Base-by-base conservation (phyloP, 768 basidiomycete species). In the Suillus clintonianus region DNA sequence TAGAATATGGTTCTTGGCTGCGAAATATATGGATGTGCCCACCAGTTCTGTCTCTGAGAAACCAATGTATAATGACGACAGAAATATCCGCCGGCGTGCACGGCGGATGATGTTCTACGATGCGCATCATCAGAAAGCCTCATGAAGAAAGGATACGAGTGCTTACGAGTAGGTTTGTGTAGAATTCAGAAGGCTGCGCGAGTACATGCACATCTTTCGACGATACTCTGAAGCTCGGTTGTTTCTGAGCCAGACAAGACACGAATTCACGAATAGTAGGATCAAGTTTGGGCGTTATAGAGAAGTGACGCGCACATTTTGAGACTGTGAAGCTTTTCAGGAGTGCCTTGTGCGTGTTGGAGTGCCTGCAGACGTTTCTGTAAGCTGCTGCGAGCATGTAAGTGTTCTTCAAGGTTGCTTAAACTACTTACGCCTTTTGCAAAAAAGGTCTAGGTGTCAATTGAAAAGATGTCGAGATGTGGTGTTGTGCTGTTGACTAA, bases 21-120 rank as follows among this genome's bases (percentile, higher is more conserved):
- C 24, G n/a, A 30, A 0, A 61, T 14, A 51, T 39, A 58, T 10
- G 15, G 15, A 55, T 19, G 41, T 56, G 81, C 90, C 68, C 62
- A 96, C 97, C 67, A 99, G 82, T 65, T 92, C 85, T 10, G 79
- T 77, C 74, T 97, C 94, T 58, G 87, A 83, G 13, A 87, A 83
- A 14, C 94, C 94, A 60, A 97, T 87, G 74, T 97, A 97, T 13
- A 97, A 79, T 1, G 93, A 93, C 0, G 97, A 97, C 34, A 99
- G 83, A 71, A 96, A 92, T 69, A 99, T 86, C 62, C 95, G 86
- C 57, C 80, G 76, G 62, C 87, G 85, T 0, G 97, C 97, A n/a
- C 85, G 81, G 50, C 79, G 78, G 59, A 99, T 88, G 83, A 94
- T 89, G 63, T 85, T 80, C 95, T 96, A 69, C 3, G 37, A 0